Evolutionary conservation across 2,329 filamentous ascomycete genomes (phyloP).

Genomic region (Xylariaceae sp.): DNA sequence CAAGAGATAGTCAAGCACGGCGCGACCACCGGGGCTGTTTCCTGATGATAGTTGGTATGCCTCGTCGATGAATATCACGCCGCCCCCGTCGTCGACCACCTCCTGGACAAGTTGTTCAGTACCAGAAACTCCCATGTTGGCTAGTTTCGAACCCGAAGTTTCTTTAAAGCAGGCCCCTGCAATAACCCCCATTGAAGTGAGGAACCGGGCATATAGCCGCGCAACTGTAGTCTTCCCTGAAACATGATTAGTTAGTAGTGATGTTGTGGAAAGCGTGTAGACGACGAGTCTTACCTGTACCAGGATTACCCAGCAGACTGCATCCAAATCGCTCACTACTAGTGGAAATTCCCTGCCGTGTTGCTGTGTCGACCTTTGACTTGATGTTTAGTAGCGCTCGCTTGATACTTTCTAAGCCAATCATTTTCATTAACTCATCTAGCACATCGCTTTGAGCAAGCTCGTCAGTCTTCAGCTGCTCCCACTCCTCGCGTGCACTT

Average conservation of each 20-base stretch:
- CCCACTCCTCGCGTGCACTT: constrained; percentile 43
- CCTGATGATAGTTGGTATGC: constrained; percentile 69
- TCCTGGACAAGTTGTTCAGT: constrained; percentile 56
- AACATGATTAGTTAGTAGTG: background rate
- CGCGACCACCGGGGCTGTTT: constrained; percentile 45
- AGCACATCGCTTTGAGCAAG: constrained; percentile 44
- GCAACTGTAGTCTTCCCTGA: constrained; percentile 73
- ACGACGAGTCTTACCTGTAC: constrained; percentile 48
- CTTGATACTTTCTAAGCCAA: constrained; percentile 61
- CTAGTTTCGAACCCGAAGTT: constrained; percentile 65
- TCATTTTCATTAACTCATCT: constrained; percentile 57
- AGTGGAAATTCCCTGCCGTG: constrained; percentile 49
- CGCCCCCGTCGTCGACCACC: constrained; percentile 60
- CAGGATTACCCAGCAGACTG: constrained; percentile 61
- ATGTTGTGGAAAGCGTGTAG: background rate
- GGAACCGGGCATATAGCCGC: constrained; percentile 64
- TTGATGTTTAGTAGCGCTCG: constrained; percentile 55
- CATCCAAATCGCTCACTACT: constrained; percentile 42
- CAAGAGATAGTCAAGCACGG: constrained; percentile 69
- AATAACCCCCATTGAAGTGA: constrained; percentile 60
- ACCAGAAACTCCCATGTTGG: constrained; percentile 57
- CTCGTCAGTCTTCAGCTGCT: constrained; percentile 46
- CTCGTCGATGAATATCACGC: constrained; percentile 75
- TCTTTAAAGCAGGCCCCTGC: constrained; percentile 61
- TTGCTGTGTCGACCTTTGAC: constrained; percentile 49